Evolutionary conservation across 1,284 basidiomycete species (phyloP).

Genomic region (Xanthoconium separans): DNA sequence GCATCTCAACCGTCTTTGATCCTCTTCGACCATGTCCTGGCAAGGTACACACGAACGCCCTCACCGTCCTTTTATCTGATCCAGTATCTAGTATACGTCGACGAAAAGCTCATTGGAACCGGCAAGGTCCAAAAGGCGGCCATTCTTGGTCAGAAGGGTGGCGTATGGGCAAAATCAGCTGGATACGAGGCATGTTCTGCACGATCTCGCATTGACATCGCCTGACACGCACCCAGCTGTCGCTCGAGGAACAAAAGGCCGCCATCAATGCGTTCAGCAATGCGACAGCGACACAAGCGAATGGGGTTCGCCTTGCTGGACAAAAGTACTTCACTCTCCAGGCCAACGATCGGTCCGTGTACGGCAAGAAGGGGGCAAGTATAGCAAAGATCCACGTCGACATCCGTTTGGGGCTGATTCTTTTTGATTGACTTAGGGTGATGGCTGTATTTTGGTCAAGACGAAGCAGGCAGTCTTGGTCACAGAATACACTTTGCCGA

Average conservation of each 20-base stretch:
- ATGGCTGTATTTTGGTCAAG: conserved; percentile 83
- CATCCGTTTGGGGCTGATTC: neutral
- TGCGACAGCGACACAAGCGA: conserved; percentile 45
- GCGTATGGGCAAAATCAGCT: conserved; percentile 80
- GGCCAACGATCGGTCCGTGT: conserved; percentile 51
- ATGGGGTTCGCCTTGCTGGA: conserved; percentile 69
- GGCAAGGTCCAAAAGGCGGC: conserved; percentile 79
- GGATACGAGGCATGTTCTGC: conserved; percentile 49
- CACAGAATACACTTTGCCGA: conserved; percentile 71
- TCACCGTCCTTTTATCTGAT: neutral
- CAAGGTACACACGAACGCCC: conserved; percentile 18
- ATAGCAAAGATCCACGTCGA: neutral
- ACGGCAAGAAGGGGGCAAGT: conserved; percentile 82
- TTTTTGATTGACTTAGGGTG: conserved; percentile 49
- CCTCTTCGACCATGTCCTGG: conserved; percentile 30
- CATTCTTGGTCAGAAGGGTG: conserved; percentile 83
- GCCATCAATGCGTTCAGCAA: conserved; percentile 58
- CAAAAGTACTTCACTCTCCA: conserved; percentile 81
- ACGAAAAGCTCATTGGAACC: conserved; percentile 79
- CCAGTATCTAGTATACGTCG: conserved; percentile 72
- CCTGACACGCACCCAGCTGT: conserved; percentile 52
- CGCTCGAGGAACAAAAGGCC: conserved; percentile 73
- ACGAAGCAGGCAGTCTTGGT: conserved; percentile 89
- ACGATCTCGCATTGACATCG: neutral
- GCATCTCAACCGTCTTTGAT: conserved; percentile 14